Conservation (phyloP, 176 grass and related monocot genomes). For the Echinochloa phyllopogon region DNA sequence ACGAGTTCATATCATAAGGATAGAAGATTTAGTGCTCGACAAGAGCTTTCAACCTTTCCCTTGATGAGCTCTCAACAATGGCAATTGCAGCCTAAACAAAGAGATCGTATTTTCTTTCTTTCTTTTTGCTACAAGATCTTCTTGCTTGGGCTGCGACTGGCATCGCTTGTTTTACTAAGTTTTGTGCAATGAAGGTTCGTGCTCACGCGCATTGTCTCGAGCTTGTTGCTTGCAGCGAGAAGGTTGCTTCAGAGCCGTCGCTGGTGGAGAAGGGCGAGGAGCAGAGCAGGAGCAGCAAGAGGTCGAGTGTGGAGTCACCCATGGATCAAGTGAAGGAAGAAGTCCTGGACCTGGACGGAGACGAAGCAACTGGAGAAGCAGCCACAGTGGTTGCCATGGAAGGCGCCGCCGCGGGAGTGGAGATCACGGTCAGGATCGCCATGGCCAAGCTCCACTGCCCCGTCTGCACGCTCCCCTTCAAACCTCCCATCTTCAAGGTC, state of each 20-base stretch:
- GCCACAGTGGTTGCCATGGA: neutral
- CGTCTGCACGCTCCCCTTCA: slow-evolving; percentile 4
- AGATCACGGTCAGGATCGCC: neutral
- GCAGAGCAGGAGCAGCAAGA: neutral
- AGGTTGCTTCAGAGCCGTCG: too few relatives aligned
- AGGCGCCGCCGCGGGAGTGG: neutral
- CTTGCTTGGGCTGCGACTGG: neutral
- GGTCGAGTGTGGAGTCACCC: neutral
- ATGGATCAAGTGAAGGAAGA: neutral
- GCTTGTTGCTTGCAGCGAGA: too few relatives aligned
- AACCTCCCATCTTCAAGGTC: slow-evolving; percentile 22
- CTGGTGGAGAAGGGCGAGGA: neutral
- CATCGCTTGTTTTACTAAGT: too few relatives aligned
- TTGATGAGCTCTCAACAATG: too few relatives aligned
- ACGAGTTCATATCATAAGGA: too few relatives aligned
- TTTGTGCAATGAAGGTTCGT: too few relatives aligned
- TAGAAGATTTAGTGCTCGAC: too few relatives aligned
- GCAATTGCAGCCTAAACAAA: too few relatives aligned
- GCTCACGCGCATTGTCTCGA: too few relatives aligned
- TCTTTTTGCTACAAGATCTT: neutral
- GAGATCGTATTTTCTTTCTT: too few relatives aligned
- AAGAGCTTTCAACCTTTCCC: too few relatives aligned
- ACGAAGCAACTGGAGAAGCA: neutral
- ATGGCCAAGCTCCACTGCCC: slow-evolving; percentile 30
- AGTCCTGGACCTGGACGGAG: neutral